Conservation (phyloP, 129 eudicot genomes). For the Sambucus nigra region DNA sequence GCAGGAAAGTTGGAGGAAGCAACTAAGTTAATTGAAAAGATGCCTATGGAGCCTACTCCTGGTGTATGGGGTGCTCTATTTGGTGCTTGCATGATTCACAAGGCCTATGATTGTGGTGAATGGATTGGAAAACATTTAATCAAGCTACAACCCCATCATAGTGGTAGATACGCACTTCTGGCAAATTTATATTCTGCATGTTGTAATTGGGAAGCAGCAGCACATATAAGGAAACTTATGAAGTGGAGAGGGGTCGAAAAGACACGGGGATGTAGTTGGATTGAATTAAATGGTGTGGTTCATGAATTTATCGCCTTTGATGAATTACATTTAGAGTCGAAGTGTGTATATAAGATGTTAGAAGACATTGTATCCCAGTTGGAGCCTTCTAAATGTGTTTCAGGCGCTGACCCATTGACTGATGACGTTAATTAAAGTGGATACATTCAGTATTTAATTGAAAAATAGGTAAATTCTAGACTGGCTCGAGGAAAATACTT, state of each 20-base stretch:
- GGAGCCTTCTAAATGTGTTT: slow-evolving; percentile 1
- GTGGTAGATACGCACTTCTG: slow-evolving; percentile 27
- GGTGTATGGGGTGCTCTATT: slow-evolving; percentile 24
- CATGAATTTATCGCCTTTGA: slow-evolving; percentile 22
- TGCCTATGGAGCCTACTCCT: slow-evolving; percentile 22
- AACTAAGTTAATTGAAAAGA: slow-evolving; percentile 14
- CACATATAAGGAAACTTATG: slow-evolving; percentile 25
- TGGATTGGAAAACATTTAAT: slow-evolving; percentile 19
- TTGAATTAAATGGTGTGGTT: slow-evolving; percentile 14
- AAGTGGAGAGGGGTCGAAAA: slow-evolving; percentile 21
- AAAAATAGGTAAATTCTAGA: not conserved
- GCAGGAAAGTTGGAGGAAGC: slow-evolving; percentile 29
- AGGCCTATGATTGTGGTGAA: slow-evolving; percentile 18
- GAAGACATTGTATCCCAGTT: slow-evolving; percentile 5
- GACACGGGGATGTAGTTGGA: slow-evolving; percentile 27
- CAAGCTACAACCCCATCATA: slow-evolving; percentile 15
- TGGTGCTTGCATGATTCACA: slow-evolving; percentile 26
- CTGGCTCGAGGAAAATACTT: no score
- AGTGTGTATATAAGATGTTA: slow-evolving; percentile 1
- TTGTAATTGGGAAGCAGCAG: slow-evolving; percentile 18
- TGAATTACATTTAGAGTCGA: not conserved
- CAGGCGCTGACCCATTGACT: not conserved
- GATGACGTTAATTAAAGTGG: slow-evolving; percentile 1
- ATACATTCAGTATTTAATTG: not conserved
- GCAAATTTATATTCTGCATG: slow-evolving; percentile 20